phyloP scores from a whole-genome alignment of 805 yeast species.

The Candida corydali region DNA sequence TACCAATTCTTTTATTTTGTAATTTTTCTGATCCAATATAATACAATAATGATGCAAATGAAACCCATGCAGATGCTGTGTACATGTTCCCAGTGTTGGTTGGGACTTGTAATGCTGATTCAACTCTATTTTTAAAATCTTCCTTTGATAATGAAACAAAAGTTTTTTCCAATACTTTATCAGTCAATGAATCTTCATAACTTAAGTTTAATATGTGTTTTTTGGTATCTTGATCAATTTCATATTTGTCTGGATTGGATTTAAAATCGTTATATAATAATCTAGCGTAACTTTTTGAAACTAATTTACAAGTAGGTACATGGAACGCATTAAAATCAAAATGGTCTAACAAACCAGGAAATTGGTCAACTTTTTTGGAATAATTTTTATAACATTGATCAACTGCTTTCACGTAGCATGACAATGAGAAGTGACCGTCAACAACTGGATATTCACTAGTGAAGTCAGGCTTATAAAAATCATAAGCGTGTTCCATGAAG shows the following conservation, averaged over 20 bases:
- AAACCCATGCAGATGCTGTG: conserved; percentile 89
- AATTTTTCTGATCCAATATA: conserved; percentile 70
- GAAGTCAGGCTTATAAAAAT: conserved; percentile 97
- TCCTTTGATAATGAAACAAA: conserved; percentile 77
- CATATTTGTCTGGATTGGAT: conserved; percentile 59
- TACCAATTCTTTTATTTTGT: conserved; percentile 80
- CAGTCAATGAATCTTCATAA: conserved; percentile 76
- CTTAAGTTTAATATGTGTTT: conserved; percentile 48
- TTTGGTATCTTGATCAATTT: conserved; percentile 48
- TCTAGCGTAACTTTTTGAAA: conserved; percentile 89
- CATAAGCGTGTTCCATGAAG: conserved; percentile 95
- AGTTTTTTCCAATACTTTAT: conserved; percentile 78
- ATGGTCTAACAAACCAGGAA: conserved; percentile 59
- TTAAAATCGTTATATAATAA: conserved; percentile 83
- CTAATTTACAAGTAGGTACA: conserved; percentile 96
- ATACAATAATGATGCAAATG: conserved; percentile 76
- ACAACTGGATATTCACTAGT: conserved; percentile 95
- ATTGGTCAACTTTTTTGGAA: conserved; percentile 48
- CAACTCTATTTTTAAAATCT: conserved; percentile 60
- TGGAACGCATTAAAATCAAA: conserved; percentile 96
- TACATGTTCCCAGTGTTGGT: conserved; percentile 98
- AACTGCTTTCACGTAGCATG: conserved; percentile 91
- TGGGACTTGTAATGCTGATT: conserved; percentile 79
- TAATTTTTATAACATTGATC: conserved; percentile 82
- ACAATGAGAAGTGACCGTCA: conserved; percentile 92